Percentiles rank a stretch among this genome's conserved stretches.
Evolutionary conservation across 768 basidiomycete genomes (phyloP).

Genomic region (Rhodocollybia butyracea): DNA sequence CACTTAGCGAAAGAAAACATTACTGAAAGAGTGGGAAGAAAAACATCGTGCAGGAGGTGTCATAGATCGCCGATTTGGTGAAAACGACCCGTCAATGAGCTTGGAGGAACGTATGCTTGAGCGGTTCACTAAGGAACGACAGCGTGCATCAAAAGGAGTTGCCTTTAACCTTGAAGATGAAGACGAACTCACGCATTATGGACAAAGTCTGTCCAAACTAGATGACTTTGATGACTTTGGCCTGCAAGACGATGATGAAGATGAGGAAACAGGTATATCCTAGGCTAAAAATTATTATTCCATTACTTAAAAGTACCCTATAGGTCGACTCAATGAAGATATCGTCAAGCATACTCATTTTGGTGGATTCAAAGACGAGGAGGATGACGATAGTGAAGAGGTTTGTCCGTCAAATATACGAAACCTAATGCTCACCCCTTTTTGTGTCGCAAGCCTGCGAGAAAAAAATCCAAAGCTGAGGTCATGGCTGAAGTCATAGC

Average conservation of each 20-base stretch:
- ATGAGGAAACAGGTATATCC: slow-evolving; percentile 39
- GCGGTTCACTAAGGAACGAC: slow-evolving; percentile 89
- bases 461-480: slow-evolving; percentile 91
- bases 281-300: neutral
- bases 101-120: slow-evolving; percentile 96
- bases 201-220: slow-evolving; percentile 79
- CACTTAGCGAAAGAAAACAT: slow-evolving; percentile 76
- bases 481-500: slow-evolving; percentile 98
- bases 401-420: slow-evolving; percentile 13
- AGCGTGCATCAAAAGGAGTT: slow-evolving; percentile 69
- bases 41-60: slow-evolving; percentile 84
- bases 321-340: slow-evolving; percentile 66
- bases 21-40: slow-evolving; percentile 85
- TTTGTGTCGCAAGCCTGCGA: slow-evolving; percentile 52
- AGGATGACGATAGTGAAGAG: slow-evolving; percentile 51
- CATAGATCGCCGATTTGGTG: slow-evolving; percentile 93
- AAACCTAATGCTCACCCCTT: neutral
- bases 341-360: slow-evolving; percentile 75
- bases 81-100: slow-evolving; percentile 89
- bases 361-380: slow-evolving; percentile 80
- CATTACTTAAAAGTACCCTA: slow-evolving; percentile 6
- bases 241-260: slow-evolving; percentile 56
- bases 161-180: slow-evolving; percentile 92
- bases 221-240: slow-evolving; percentile 70
- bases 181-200: slow-evolving; percentile 89